Percentiles rank a stretch among this genome's conserved stretches.
These are phyloP conservation scores for Pythium oligandrum DNA, from an alignment of 352 stramenopile genomes.

Conservation along the genomic window DNA sequence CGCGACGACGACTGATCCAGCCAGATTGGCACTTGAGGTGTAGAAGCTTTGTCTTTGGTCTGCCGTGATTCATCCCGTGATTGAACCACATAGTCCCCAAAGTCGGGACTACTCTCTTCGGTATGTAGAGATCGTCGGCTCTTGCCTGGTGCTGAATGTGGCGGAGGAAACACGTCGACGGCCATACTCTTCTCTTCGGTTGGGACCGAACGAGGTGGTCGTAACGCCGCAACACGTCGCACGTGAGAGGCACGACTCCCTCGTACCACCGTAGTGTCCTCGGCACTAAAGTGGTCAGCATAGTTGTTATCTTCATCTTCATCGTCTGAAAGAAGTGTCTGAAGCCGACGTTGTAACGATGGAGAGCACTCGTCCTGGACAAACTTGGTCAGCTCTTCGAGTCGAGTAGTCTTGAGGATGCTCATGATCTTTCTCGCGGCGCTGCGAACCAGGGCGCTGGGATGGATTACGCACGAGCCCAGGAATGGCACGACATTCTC, in stretches of 20 bases:
- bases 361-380: slow-evolving; percentile 51
- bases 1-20: slow-evolving; percentile 21
- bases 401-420: slow-evolving; percentile 26
- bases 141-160: slow-evolving; percentile 63
- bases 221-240: slow-evolving; percentile 58
- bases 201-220: slow-evolving; percentile 57
- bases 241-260: slow-evolving; percentile 72
- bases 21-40: slow-evolving; percentile 47
- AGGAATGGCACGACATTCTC: slow-evolving; percentile 76
- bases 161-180: slow-evolving; percentile 59
- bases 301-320: slow-evolving; percentile 41
- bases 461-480: slow-evolving; percentile 50
- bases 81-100: slow-evolving; percentile 22
- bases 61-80: background rate
- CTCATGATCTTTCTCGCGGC: slow-evolving; percentile 41
- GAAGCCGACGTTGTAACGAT: slow-evolving; percentile 52
- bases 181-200: slow-evolving; percentile 57
- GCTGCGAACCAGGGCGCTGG: slow-evolving; percentile 39
- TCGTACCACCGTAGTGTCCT: slow-evolving; percentile 52
- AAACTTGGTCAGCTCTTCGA: slow-evolving; percentile 39
- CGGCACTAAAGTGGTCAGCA: slow-evolving; percentile 47
- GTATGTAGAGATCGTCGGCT: slow-evolving; percentile 28
- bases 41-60: background rate
- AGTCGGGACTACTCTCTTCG: slow-evolving; percentile 5
- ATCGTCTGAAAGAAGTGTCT: slow-evolving; percentile 32